These are phyloP conservation scores for Boletus hoseneyae DNA, from an alignment of 1,284 basidiomycete genomes.

Conservation along the genomic window DNA sequence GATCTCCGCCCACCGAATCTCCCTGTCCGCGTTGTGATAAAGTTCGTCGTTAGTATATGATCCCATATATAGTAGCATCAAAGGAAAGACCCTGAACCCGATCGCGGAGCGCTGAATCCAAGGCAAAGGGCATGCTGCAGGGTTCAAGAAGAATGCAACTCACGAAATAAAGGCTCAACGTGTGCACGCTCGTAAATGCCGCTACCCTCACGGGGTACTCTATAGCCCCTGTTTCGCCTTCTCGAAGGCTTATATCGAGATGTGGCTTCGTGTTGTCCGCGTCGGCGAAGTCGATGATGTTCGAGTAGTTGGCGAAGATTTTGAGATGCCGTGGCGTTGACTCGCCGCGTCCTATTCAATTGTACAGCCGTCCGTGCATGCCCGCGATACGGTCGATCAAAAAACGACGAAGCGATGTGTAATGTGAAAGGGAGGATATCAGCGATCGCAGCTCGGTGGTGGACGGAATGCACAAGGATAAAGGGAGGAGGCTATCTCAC, in stretches of 20 bases:
- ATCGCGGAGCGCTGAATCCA: constrained; percentile 6
- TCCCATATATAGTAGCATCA: constrained; percentile 25
- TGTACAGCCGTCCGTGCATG: constrained; percentile 8
- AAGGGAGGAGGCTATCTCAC: constrained; percentile 35
- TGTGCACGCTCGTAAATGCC: constrained; percentile 70
- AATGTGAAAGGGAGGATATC: constrained; percentile 10
- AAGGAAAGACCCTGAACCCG: constrained; percentile 12
- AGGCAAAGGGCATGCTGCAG: constrained; percentile 15
- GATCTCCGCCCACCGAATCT: constrained; percentile 61
- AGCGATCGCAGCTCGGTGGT: constrained; percentile 7
- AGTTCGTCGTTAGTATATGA: constrained; percentile 15
- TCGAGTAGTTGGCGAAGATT: constrained; percentile 66
- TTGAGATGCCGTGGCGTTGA: constrained; percentile 60
- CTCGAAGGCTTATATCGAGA: constrained; percentile 64
- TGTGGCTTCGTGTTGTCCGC: constrained; percentile 66
- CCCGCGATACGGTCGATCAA: background rate
- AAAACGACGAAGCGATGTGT: constrained; percentile 2
- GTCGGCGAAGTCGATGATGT: constrained; percentile 73
- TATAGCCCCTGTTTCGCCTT: constrained; percentile 60
- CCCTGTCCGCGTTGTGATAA: constrained; percentile 40
- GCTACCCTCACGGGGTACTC: constrained; percentile 78
- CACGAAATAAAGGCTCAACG: constrained; percentile 76
- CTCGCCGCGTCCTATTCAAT: constrained; percentile 62
- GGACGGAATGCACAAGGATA: constrained; percentile 7
- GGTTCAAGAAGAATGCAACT: constrained; percentile 28